Conservation (phyloP, 1,284 basidiomycete species). For the Trichosporon sp. region DNA sequence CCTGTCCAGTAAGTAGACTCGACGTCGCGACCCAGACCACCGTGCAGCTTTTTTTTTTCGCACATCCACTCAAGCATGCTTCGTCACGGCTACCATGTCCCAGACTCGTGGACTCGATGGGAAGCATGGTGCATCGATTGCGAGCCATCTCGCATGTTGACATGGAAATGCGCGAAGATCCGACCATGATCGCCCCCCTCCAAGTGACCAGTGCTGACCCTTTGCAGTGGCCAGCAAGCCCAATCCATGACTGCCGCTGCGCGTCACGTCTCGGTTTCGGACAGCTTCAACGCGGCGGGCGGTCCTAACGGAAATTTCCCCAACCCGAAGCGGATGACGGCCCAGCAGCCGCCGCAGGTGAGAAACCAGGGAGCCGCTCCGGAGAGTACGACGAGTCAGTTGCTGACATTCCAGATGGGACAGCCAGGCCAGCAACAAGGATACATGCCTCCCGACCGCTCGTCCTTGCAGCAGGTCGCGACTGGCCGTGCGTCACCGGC, state of each 20-base stretch:
- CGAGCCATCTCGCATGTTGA: background rate
- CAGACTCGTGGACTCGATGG: background rate
- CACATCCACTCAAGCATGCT: conserved; percentile 5
- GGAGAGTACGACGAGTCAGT: background rate
- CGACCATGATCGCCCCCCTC: background rate
- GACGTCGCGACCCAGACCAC: background rate
- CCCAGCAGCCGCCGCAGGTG: conserved; percentile 13
- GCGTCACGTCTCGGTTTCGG: conserved; percentile 30
- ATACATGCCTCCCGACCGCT: conserved; percentile 12
- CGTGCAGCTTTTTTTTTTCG: conserved; percentile 9
- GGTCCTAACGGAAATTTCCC: conserved; percentile 14
- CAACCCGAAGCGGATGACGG: conserved; percentile 29
- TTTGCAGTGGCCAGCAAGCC: conserved; percentile 7
- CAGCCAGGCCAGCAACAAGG: conserved; percentile 6
- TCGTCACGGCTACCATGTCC: background rate
- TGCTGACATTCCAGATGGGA: conserved; percentile 6
- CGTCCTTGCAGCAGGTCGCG: conserved; percentile 17
- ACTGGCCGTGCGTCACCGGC: conserved; percentile 28
- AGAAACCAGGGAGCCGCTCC: background rate
- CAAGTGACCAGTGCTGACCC: background rate
- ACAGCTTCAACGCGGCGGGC: conserved; percentile 22
- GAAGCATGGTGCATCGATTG: background rate
- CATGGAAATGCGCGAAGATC: background rate
- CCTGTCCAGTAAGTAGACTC: conserved; percentile 28
- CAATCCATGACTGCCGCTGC: conserved; percentile 24